Evolutionary conservation across 2,329 filamentous ascomycete species (phyloP), one percentile per base, ranked within the genome.

Genomic region (Xylaria hypoxylon): DNA sequence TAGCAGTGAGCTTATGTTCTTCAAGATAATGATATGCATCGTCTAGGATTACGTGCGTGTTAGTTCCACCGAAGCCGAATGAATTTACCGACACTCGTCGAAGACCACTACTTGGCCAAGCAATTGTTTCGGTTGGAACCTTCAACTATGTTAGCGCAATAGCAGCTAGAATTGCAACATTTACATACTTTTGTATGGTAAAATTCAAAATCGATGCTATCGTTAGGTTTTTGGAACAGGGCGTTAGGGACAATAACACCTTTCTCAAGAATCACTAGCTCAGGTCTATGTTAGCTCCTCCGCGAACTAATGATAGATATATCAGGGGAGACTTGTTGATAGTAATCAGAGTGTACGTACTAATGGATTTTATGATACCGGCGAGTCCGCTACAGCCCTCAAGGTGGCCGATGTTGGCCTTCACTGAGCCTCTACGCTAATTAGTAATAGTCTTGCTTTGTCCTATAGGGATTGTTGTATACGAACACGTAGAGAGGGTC

Each of bases 41-140:
- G 24, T 75, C 73, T 24, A 76, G 17, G 26, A 76, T 68, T 10
- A 73, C 66, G 51, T 75, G 73, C 2, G 68, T 69, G 35, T 76
- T 76, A 11, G 74, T 64, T 10, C 73, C 74, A 51, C 74, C 74
- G 51, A 76, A 75, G 1, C 74, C 74, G 33, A 75, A 76, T 2
- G 73, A 75, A 44, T 75, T 76, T 11, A 76, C 69, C 0, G 72
- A 75, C 44, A 73, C 40, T 72, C 79, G 66, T 70, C 78, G 75
- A 63, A 13, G 77, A 76, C 53, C 80, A 75, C 6, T 75, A 76
- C 8, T 77, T 75, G 70, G 76, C 76, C 76, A 79, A 3, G 66
- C 13, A 5, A 70, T 70, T 19, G 59, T 58, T 40, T 70, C 42
- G 6, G 60, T 71, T 0, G 73, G 73, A 7, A 79, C 62, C 71